Percentiles rank a stretch among this genome's conserved stretches.
Conservation (phyloP, 352 stramenopile species). For the Blastocystis sp. region DNA sequence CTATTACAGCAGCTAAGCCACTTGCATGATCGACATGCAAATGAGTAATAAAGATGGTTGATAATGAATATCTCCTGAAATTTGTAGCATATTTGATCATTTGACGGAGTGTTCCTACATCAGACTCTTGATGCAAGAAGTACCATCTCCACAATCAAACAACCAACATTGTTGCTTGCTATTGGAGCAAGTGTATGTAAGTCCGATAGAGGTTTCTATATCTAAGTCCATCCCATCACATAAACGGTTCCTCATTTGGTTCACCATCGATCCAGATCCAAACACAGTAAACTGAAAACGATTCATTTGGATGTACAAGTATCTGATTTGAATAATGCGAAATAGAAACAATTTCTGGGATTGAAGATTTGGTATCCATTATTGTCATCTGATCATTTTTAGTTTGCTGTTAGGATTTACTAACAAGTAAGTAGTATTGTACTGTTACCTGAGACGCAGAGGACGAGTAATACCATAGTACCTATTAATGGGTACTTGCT, state of each 20-base stretch:
- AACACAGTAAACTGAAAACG: not conserved
- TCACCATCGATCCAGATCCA: not conserved
- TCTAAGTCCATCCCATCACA: not conserved
- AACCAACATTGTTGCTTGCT: not conserved
- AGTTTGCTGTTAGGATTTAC: too few relatives aligned
- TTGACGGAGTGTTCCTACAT: constrained; percentile 1
- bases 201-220: not conserved
- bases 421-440: too few relatives aligned
- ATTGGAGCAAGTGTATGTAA: not conserved
- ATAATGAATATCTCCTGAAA: constrained; percentile 59
- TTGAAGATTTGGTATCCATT: too few relatives aligned
- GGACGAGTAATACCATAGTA: not conserved
- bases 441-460: too few relatives aligned
- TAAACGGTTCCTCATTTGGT: not conserved
- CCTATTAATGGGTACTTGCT: not conserved
- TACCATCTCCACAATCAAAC: constrained; percentile 61
- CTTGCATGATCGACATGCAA: constrained; percentile 74
- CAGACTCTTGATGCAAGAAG: not conserved
- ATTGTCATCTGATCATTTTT: too few relatives aligned
- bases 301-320: not conserved
- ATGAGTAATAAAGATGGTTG: constrained; percentile 74
- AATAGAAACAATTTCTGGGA: too few relatives aligned
- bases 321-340: too few relatives aligned
- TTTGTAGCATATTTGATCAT: not conserved
- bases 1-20: constrained; percentile 68